Percentiles rank a stretch among this genome's conserved stretches.
phyloP scores from a whole-genome alignment of 768 basidiomycete genomes.

The Amanita polypyramis region DNA sequence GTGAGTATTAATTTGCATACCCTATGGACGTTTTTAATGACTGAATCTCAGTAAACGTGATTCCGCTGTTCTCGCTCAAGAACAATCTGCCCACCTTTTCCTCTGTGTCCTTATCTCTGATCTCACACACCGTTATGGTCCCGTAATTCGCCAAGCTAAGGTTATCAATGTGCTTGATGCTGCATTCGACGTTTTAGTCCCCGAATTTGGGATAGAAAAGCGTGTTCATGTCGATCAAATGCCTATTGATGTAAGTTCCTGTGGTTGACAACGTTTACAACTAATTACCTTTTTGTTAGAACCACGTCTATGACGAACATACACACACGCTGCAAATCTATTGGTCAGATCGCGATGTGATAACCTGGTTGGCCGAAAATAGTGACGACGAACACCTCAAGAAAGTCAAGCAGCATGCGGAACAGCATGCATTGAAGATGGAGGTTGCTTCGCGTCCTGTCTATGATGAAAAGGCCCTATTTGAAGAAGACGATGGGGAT shows the following conservation, averaged over 20 bases:
- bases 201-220: slow-evolving; percentile 98
- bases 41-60: slow-evolving; percentile 62
- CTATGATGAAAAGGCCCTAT: slow-evolving; percentile 79
- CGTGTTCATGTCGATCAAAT: slow-evolving; percentile 98
- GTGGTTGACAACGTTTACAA: slow-evolving; percentile 6
- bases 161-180: slow-evolving; percentile 96
- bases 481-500: slow-evolving; percentile 79
- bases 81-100: slow-evolving; percentile 93
- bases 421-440: slow-evolving; percentile 87
- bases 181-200: slow-evolving; percentile 92
- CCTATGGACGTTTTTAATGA: slow-evolving; percentile 3
- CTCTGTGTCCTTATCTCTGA: slow-evolving; percentile 92
- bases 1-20: slow-evolving; percentile 30
- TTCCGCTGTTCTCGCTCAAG: slow-evolving; percentile 85
- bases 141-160: slow-evolving; percentile 90
- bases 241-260: slow-evolving; percentile 78
- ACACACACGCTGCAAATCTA: slow-evolving; percentile 87
- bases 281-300: slow-evolving; percentile 34
- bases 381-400: slow-evolving; percentile 93
- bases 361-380: slow-evolving; percentile 90
- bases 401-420: slow-evolving; percentile 88
- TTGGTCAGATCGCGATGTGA: slow-evolving; percentile 92
- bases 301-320: slow-evolving; percentile 95
- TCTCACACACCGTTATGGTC: slow-evolving; percentile 89
- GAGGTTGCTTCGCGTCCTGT: slow-evolving; percentile 79